Conservation (phyloP, 768 basidiomycete genomes). For the Hericium erinaceus region DNA sequence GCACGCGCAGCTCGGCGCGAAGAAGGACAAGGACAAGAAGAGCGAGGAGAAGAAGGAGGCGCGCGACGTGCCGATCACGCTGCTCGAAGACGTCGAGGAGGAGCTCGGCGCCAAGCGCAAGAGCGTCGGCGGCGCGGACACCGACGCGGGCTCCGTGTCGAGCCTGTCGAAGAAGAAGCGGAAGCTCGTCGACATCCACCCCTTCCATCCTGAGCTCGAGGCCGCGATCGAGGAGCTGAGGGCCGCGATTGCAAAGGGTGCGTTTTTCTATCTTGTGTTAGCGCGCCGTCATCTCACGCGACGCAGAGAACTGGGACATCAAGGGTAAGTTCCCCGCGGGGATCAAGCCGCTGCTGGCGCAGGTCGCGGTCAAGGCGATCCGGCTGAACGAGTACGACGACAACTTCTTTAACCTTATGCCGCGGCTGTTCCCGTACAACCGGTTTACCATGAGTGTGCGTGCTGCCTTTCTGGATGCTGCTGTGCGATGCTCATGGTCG, state of each 20-base stretch:
- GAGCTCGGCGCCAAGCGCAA: conserved; percentile 12
- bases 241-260: conserved; percentile 50
- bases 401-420: conserved; percentile 85
- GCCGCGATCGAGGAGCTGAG: conserved; percentile 51
- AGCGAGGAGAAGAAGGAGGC: conserved; percentile 28
- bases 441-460: conserved; percentile 85
- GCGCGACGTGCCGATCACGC: conserved; percentile 41
- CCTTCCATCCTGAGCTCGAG: conserved; percentile 68
- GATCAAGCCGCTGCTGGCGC: conserved; percentile 64
- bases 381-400: conserved; percentile 85
- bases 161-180: conserved; percentile 53
- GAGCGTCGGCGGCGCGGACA: conserved; percentile 4
- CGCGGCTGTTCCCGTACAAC: conserved; percentile 86
- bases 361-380: conserved; percentile 71
- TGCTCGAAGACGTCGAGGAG: conserved; percentile 35
- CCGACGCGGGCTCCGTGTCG: not conserved
- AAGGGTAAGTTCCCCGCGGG: conserved; percentile 86
- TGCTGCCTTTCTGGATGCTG: conserved; percentile 6
- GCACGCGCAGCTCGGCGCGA: not conserved
- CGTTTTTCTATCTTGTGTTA: not conserved
- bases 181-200: conserved; percentile 55
- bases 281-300: not conserved
- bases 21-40: conserved; percentile 4
- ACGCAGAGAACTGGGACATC: conserved; percentile 60
- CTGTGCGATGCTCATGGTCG: not conserved